Evolutionary conservation across 345 rosid species (phyloP), one percentile per base, ranked within the genome.

Genomic region (Brassica nigra): DNA sequence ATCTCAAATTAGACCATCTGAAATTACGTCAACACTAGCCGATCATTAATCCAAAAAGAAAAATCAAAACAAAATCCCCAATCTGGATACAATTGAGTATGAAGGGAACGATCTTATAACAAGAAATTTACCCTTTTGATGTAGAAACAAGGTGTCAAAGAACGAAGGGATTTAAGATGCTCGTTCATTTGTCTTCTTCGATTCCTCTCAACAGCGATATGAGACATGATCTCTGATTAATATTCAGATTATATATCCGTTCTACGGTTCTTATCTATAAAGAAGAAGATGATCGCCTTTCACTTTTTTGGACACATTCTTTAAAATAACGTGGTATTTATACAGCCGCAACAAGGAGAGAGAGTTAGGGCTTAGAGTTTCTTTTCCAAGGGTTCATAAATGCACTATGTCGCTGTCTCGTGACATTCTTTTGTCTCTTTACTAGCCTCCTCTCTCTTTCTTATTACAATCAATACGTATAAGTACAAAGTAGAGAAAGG

Each of bases 161-260:
- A 92, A 54, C 97, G 90, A 77, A 94, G 84, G 44, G 91, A 88
- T 80, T 88, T 91, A 89, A 94, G 97, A 79, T 94, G 90, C 18
- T 94, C 97, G 65, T 94, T 92, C 97, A 92, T 94, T 86, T 91
- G 97, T 55, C 88, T 89, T 84, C 99, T 91, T 81, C 99, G 88
- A 83, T 92, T 92, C 72, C 99, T 87, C 83, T 94, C 99, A 62
- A 94, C 94, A 14, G 95, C 89, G 75, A 92, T 89, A 81, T 92
- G 97, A 76, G 97, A 88, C 97, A 94, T 94, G 70, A 31, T 16
- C 27, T 28, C 55, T 75, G 59, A 62, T 28, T 8, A n/a, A 29
- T 57, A 70, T 52, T 69, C 39, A 66, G 18, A 23, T 65, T 64
- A 23, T 64, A 23, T 52, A 15, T 36, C 59, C 3, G 27, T 44